Conservation (phyloP, 768 basidiomycete genomes). For the Mycena chlorophos region DNA sequence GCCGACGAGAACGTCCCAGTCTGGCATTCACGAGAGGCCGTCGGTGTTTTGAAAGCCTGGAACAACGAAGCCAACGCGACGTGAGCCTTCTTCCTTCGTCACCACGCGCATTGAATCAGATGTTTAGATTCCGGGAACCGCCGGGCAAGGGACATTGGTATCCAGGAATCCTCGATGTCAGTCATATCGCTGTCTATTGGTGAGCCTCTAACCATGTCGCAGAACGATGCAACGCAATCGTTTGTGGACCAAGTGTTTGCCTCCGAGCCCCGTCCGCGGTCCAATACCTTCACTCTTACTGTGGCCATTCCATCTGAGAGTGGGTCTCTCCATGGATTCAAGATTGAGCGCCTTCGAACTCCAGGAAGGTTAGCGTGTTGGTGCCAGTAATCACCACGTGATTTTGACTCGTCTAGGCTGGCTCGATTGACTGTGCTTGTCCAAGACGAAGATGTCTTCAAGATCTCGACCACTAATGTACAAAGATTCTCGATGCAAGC, state of each 20-base stretch:
- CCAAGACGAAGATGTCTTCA: conserved; percentile 14
- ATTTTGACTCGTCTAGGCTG: conserved; percentile 25
- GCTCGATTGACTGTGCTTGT: conserved; percentile 36
- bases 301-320: conserved; percentile 67
- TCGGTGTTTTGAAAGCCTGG: conserved; percentile 61
- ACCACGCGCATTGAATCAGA: neutral
- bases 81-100: conserved; percentile 36
- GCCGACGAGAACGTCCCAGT: conserved; percentile 85
- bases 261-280: conserved; percentile 14
- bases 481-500: conserved; percentile 30
- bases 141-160: conserved; percentile 72
- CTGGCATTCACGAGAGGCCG: conserved; percentile 75
- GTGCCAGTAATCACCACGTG: neutral
- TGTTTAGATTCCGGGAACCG: conserved; percentile 60
- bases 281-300: conserved; percentile 64
- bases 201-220: neutral
- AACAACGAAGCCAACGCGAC: conserved; percentile 49
- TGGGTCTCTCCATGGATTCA: conserved; percentile 72
- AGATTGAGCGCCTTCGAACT: conserved; percentile 53
- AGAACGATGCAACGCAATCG: conserved; percentile 49
- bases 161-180: conserved; percentile 46
- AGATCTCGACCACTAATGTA: conserved; percentile 33
- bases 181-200: neutral
- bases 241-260: conserved; percentile 49
- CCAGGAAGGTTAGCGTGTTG: conserved; percentile 62